Evolutionary conservation across 768 basidiomycete genomes (phyloP).

Genomic region (Trametes meyenii): DNA sequence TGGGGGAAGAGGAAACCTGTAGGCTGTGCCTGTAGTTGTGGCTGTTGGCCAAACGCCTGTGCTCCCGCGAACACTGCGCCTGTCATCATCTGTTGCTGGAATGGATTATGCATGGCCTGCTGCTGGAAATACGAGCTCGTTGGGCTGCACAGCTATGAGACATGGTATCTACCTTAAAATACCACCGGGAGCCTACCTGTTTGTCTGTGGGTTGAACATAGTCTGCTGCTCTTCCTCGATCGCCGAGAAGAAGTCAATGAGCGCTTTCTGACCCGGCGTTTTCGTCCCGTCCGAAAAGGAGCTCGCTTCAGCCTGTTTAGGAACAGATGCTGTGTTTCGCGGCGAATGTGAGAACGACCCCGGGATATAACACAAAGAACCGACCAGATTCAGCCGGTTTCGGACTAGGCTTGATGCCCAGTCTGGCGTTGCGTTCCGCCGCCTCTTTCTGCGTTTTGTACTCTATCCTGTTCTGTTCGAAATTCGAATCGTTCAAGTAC

Average conservation of each 20-base stretch:
- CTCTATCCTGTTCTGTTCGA: conserved; percentile 92
- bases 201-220: conserved; percentile 67
- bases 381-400: conserved; percentile 36
- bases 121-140: conserved; percentile 56
- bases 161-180: neutral
- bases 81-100: conserved; percentile 48
- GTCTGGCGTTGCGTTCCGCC: conserved; percentile 47
- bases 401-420: conserved; percentile 27
- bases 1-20: conserved; percentile 61
- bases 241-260: conserved; percentile 84
- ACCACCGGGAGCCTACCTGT: conserved; percentile 44
- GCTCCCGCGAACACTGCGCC: conserved; percentile 40
- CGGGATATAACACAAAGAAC: conserved; percentile 13
- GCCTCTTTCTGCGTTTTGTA: conserved; percentile 82
- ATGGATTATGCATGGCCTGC: conserved; percentile 74
- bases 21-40: conserved; percentile 44
- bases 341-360: neutral
- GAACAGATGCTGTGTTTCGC: conserved; percentile 19
- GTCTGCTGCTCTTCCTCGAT: conserved; percentile 82
- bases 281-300: conserved; percentile 29
- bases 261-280: conserved; percentile 47
- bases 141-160: conserved; percentile 40
- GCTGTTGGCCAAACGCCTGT: conserved; percentile 63
- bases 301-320: conserved; percentile 18
- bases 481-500: conserved; percentile 94